Conservation (phyloP, 352 stramenopile genomes). For the Globisporangium abappressorium region DNA sequence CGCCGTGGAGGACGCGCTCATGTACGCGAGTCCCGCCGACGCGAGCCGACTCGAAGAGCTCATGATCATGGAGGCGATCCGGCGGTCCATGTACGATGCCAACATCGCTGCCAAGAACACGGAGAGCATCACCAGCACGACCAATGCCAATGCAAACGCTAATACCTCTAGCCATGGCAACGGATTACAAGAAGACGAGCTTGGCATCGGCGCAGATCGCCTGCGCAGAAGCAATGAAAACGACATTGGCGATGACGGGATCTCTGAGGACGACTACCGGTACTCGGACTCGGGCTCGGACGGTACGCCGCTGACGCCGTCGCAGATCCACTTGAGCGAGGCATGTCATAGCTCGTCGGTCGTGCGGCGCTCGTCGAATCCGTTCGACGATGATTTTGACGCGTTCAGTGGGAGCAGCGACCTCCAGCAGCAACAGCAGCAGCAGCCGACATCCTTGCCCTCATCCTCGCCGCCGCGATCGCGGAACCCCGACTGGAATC, state of each 20-base stretch:
- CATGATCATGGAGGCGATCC: constrained; percentile 83
- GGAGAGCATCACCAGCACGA: background rate
- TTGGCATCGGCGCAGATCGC: background rate
- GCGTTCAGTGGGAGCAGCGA: background rate
- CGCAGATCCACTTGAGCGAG: constrained; percentile 11
- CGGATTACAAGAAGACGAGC: background rate
- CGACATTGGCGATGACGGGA: background rate
- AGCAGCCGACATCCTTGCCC: background rate
- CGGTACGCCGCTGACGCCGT: background rate
- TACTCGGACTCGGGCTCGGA: constrained; percentile 4
- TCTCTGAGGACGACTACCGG: constrained; percentile 8
- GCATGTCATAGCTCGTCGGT: background rate
- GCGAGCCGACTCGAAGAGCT: constrained; percentile 68
- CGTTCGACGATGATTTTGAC: constrained; percentile 13
- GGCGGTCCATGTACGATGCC: constrained; percentile 71
- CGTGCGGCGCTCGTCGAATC: constrained; percentile 6
- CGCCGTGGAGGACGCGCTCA: constrained; percentile 20
- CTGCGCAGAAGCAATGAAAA: background rate
- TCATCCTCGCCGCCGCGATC: background rate
- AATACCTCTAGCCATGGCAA: background rate
- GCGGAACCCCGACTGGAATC: constrained; percentile 9
- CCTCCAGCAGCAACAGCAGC: background rate
- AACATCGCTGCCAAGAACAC: constrained; percentile 31
- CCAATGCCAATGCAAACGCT: background rate
- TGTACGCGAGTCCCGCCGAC: constrained; percentile 46